Conservation (phyloP, 1,284 basidiomycete genomes). For the Trichosporon coremiiforme region DNA sequence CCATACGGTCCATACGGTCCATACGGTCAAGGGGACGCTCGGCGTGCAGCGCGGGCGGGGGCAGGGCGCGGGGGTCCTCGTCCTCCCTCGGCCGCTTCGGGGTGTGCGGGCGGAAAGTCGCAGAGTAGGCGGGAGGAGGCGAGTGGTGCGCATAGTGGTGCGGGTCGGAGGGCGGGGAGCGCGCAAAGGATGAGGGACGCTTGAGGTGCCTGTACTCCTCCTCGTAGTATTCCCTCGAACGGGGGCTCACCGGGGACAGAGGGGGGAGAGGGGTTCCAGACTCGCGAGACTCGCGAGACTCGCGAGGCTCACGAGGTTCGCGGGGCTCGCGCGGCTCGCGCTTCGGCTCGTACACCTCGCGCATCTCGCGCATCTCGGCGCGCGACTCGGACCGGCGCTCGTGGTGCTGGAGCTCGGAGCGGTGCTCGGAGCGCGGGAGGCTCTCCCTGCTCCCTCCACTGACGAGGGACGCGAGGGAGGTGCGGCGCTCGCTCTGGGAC, state of each 20-base stretch:
- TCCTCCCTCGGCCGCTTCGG: background rate
- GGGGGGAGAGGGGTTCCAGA: background rate
- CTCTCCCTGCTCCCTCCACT: background rate
- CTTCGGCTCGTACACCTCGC: no score
- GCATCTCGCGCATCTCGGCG: background rate
- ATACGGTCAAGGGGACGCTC: no score
- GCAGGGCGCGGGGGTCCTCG: background rate
- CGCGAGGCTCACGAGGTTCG: no score
- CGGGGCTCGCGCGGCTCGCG: background rate
- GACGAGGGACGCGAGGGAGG: background rate
- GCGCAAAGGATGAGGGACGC: background rate
- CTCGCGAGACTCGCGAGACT: no score
- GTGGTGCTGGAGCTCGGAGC: no score
- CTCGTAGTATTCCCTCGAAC: no score
- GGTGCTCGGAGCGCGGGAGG: background rate
- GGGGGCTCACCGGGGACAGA: background rate
- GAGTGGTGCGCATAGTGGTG: constrained; percentile 10
- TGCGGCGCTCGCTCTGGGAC: background rate
- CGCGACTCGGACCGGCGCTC: background rate
- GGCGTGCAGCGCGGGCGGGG: no score
- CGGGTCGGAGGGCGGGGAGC: background rate
- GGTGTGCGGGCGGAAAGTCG: no score
- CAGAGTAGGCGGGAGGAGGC: background rate
- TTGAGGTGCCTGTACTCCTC: background rate
- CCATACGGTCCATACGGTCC: no score